Conservation (phyloP, 2,329 filamentous ascomycete genomes). For the Aspergillus udagawae region DNA sequence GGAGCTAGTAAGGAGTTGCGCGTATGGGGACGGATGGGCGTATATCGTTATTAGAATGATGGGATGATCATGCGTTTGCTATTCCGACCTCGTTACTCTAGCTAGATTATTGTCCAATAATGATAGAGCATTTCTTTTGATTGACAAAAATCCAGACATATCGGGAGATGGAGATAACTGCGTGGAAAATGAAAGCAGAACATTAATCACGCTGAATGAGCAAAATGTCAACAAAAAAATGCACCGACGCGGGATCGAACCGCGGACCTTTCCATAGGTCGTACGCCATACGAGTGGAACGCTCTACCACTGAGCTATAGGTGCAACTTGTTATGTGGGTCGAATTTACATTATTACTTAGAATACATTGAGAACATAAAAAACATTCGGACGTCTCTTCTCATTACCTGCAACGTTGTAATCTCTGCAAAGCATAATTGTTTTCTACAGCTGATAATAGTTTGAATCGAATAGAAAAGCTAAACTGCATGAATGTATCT, state of each 20-base stretch:
- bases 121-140: not conserved
- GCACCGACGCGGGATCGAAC: not conserved
- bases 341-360: no score
- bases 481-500: no score
- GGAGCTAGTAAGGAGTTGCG: slow-evolving; percentile 75
- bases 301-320: not conserved
- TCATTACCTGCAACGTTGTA: no score
- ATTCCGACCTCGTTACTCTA: not conserved
- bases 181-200: not conserved
- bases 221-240: not conserved
- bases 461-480: no score
- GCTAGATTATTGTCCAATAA: not conserved
- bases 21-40: slow-evolving; percentile 90
- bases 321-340: not conserved
- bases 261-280: not conserved
- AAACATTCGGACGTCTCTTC: no score
- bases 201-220: not conserved
- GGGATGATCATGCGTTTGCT: slow-evolving; percentile 28
- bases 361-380: no score
- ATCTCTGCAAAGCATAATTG: no score
- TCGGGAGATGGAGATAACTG: no score
- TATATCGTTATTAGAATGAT: slow-evolving; percentile 76
- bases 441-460: no score
- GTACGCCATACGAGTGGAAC: not conserved
- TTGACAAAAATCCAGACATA: no score